These are phyloP conservation scores for Hypoxylon sp. DNA, from an alignment of 2,329 filamentous ascomycete species.

Conservation along the genomic window DNA sequence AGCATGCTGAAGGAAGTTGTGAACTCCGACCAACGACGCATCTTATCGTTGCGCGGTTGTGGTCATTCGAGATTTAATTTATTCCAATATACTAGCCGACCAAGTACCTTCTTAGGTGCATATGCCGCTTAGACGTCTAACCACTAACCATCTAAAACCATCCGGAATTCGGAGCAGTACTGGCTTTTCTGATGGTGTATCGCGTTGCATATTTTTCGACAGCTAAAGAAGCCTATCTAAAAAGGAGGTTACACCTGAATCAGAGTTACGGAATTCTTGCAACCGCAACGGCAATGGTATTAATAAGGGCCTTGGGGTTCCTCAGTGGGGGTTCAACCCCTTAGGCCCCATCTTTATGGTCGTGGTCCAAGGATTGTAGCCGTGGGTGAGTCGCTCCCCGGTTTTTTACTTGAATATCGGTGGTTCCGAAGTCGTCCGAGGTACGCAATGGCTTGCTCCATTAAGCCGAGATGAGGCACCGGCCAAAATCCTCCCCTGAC, in stretches of 20 bases:
- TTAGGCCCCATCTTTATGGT: constrained; percentile 26
- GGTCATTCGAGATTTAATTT: constrained; percentile 13
- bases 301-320: constrained; percentile 18
- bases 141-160: too few species aligned
- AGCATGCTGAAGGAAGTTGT: constrained; percentile 17
- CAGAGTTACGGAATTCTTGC: constrained; percentile 24
- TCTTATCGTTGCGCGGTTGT: constrained; percentile 12
- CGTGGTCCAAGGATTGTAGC: constrained; percentile 30
- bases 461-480: constrained; percentile 39
- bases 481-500: too few species aligned
- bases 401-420: constrained; percentile 35
- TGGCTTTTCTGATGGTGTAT: too few species aligned
- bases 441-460: constrained; percentile 27
- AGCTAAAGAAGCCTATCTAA: background rate
- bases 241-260: constrained; percentile 11
- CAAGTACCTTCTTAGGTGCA: too few species aligned
- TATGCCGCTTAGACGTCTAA: too few species aligned
- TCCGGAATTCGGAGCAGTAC: too few species aligned
- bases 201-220: too few species aligned
- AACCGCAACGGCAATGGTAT: constrained; percentile 19
- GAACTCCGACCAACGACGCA: constrained; percentile 16
- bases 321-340: constrained; percentile 27
- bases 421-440: constrained; percentile 37
- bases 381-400: constrained; percentile 25
- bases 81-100: constrained; percentile 17